Evolutionary conservation across 1,284 basidiomycete species (phyloP), one percentile per base, ranked within the genome.

Genomic region (Pyrrhoderma lamaoense): DNA sequence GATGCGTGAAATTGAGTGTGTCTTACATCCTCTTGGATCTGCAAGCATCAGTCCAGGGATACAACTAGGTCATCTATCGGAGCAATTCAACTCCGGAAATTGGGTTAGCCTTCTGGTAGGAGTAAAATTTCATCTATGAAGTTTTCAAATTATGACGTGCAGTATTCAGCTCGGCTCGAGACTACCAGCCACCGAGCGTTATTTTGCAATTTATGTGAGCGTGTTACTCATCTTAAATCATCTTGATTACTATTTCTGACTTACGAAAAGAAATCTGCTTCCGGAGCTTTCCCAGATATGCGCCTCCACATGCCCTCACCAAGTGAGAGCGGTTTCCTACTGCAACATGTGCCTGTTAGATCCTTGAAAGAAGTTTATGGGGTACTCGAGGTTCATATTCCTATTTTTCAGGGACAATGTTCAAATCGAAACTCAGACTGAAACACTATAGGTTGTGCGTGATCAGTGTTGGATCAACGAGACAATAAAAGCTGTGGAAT

Each of bases 401-500:
- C 43, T 56, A 1, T 47, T 52, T 45, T 14, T 36, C 27, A 22
- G 38, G n/a, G 38, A 16, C 38, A 40, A 22, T 7, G 21, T 21
- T 18, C 22, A 45, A 27, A 25, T 11, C 14, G 18, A 23, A 25
- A 37, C 18, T 14, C 42, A 5, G 19, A 16, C 21, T 34, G 40
- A 36, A 16, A 42, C 16, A 14, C n/a, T 31, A 25, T 49, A 87
- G 84, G 76, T 89, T 58, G 82, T 88, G 1, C 74, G 75, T 53
- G 85, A 87, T 54, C 85, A 89, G 65, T 85, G 82, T 59, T 89
- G 85, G 85, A 61, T 89, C 14, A 89, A 89, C 61, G 82, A 82
- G 59, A 72, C 73, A 16, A 63, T 89, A 19, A 60, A 68, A 7
- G 71, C 73, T 40, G 76, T 75, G 37, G 64, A 75, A 9, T 89